Percentiles rank a stretch among this genome's conserved stretches.
phyloP scores from a whole-genome alignment of 2,329 filamentous ascomycete species.

The Cytospora piceae region DNA sequence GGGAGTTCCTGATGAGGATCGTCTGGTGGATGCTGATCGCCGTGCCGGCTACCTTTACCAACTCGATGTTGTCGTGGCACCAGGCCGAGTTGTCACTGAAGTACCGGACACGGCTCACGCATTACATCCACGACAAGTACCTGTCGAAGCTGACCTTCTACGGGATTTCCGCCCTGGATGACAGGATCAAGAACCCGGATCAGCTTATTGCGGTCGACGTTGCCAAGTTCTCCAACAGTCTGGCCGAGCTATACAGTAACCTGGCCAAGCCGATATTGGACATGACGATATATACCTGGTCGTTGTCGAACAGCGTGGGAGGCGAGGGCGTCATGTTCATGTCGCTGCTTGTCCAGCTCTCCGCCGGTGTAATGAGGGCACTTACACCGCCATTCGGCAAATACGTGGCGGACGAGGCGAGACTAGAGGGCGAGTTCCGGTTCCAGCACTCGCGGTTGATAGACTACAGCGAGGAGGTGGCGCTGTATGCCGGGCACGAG shows the following conservation, averaged over 20 bases:
- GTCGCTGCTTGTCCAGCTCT: conserved; percentile 90
- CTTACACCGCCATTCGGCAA: conserved; percentile 95
- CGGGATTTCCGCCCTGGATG: conserved; percentile 90
- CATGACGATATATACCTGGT: conserved; percentile 95
- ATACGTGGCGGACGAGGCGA: conserved; percentile 95
- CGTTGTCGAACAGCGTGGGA: conserved; percentile 90
- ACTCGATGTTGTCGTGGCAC: conserved; percentile 97
- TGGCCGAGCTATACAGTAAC: conserved; percentile 95
- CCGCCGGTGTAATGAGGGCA: conserved; percentile 89
- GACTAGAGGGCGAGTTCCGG: conserved; percentile 92
- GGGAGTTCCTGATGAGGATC: conserved; percentile 84
- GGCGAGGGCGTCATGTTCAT: conserved; percentile 95
- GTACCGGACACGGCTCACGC: conserved; percentile 91
- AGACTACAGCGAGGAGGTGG: conserved; percentile 94
- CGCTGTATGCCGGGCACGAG: conserved; percentile 87
- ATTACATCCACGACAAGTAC: conserved; percentile 93
- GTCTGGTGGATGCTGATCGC: conserved; percentile 99
- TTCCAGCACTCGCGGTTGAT: conserved; percentile 95
- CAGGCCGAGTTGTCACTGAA: conserved; percentile 92
- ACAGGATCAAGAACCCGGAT: conserved; percentile 97
- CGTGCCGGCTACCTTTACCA: conserved; percentile 94
- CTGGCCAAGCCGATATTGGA: conserved; percentile 92
- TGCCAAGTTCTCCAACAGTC: conserved; percentile 90
- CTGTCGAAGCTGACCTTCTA: conserved; percentile 98
- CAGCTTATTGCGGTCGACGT: conserved; percentile 97